phyloP scores from a whole-genome alignment of 2,329 filamentous ascomycete species.

The Epichloe aotearoae region DNA sequence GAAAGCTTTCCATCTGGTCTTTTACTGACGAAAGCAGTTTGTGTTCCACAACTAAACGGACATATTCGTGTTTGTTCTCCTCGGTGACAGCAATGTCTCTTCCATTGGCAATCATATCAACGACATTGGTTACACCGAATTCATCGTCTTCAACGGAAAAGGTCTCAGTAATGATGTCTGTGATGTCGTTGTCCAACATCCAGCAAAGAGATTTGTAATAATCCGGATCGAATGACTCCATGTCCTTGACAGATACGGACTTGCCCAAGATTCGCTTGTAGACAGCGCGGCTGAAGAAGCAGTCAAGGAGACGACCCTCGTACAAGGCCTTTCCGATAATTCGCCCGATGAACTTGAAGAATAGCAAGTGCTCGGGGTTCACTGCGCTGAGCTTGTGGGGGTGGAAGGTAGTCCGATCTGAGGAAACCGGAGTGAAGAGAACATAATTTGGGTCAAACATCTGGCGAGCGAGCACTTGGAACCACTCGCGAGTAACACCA shows the following conservation, averaged over 20 bases:
- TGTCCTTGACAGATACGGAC: conserved; percentile 93
- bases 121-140: conserved; percentile 77
- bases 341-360: conserved; percentile 98
- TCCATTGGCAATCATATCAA: conserved; percentile 78
- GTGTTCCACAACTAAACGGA: conserved; percentile 87
- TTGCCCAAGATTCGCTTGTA: conserved; percentile 97
- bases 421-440: conserved; percentile 90
- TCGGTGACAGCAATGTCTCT: conserved; percentile 89
- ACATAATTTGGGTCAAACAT: conserved; percentile 99
- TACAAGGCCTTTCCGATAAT: conserved; percentile 98
- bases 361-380: conserved; percentile 90
- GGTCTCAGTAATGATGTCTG: conserved; percentile 90
- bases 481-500: conserved; percentile 97
- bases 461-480: conserved; percentile 89
- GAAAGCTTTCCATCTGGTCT: conserved; percentile 86
- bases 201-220: conserved; percentile 98
- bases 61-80: conserved; percentile 97
- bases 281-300: conserved; percentile 95
- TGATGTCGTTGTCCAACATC: conserved; percentile 98
- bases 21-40: conserved; percentile 83
- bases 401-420: conserved; percentile 96
- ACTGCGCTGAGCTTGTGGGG: conserved; percentile 88
- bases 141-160: conserved; percentile 90
- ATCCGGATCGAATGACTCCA: conserved; percentile 96
- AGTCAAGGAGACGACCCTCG: conserved; percentile 89